Evolutionary conservation across 1,284 basidiomycete species (phyloP).

Genomic region (Abortiporus biennis): DNA sequence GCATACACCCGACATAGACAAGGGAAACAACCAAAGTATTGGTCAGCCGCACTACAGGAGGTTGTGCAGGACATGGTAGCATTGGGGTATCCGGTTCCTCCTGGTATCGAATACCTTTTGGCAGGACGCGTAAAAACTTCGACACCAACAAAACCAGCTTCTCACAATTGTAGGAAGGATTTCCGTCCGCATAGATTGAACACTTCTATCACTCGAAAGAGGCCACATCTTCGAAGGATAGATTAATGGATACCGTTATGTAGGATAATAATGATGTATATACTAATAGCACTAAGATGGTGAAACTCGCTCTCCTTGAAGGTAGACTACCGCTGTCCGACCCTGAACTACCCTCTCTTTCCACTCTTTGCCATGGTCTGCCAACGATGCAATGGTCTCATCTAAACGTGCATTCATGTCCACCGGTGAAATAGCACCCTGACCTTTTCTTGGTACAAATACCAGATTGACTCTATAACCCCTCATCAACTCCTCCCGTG

Average conservation of each 20-base stretch:
- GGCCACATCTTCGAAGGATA: slow-evolving; percentile 29
- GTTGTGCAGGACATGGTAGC: slow-evolving; percentile 40
- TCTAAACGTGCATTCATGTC: slow-evolving; percentile 37
- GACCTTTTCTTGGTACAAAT: slow-evolving; percentile 43
- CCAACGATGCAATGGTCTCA: slow-evolving; percentile 32
- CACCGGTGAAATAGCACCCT: slow-evolving; percentile 20
- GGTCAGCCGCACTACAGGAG: slow-evolving; percentile 36
- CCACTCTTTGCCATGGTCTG: slow-evolving; percentile 47
- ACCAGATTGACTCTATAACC: slow-evolving; percentile 55
- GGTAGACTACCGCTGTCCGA: slow-evolving; percentile 34
- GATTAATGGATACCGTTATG: slow-evolving; percentile 15
- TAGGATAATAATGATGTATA: slow-evolving; percentile 5
- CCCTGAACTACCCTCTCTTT: slow-evolving; percentile 34
- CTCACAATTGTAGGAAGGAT: slow-evolving; percentile 11
- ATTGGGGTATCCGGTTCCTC: slow-evolving; percentile 41
- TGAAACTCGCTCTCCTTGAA: slow-evolving; percentile 25
- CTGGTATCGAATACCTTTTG: slow-evolving; percentile 37
- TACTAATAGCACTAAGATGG: slow-evolving; percentile 9
- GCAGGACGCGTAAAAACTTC: slow-evolving; percentile 27
- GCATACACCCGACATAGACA: no score
- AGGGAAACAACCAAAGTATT: slow-evolving; percentile 19
- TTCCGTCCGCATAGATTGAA: slow-evolving; percentile 24
- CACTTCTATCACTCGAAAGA: slow-evolving; percentile 34
- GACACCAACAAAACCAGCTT: slow-evolving; percentile 5
- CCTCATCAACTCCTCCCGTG: slow-evolving; percentile 50